Conservation (phyloP, 768 basidiomycete genomes). For the Panellus pusillus region DNA sequence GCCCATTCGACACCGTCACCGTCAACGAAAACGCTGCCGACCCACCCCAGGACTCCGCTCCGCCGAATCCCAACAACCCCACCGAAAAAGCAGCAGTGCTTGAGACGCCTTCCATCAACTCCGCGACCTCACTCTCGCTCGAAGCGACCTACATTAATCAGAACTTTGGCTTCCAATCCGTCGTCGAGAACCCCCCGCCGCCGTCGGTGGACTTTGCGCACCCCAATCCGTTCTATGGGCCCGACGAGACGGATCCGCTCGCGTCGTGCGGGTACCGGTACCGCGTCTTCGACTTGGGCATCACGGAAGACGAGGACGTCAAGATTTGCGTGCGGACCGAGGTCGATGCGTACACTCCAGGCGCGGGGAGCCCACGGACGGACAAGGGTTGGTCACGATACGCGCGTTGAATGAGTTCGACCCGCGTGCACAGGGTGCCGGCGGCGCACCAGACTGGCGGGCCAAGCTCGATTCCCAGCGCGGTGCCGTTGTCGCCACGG, state of each 20-base stretch:
- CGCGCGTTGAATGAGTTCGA: constrained; percentile 98
- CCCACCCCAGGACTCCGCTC: constrained; percentile 81
- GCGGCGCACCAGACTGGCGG: constrained; percentile 98
- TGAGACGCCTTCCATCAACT: constrained; percentile 86
- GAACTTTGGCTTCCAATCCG: constrained; percentile 96
- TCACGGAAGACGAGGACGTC: constrained; percentile 89
- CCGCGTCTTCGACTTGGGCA: constrained; percentile 89
- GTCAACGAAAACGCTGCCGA: constrained; percentile 99
- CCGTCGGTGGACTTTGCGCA: constrained; percentile 73
- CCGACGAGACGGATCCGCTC: constrained; percentile 92
- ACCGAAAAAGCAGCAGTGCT: constrained; percentile 59
- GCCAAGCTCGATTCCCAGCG: constrained; percentile 95
- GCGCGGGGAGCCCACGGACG: constrained; percentile 64
- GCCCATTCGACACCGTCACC: constrained; percentile 94
- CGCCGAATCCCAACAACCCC: constrained; percentile 78
- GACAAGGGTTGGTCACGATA: constrained; percentile 83
- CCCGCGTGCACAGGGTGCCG: constrained; percentile 82
- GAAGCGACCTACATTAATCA: constrained; percentile 99
- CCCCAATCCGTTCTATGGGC: constrained; percentile 94
- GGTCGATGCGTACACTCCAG: constrained; percentile 81
- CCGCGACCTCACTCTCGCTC: constrained; percentile 88
- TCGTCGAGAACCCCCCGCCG: constrained; percentile 65
- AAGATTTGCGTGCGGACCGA: constrained; percentile 93
- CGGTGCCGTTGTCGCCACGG: constrained; percentile 96
- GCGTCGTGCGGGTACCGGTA: constrained; percentile 97